phyloP scores from a whole-genome alignment of 805 yeast genomes.

The Suhomyces tanzawaensis region DNA sequence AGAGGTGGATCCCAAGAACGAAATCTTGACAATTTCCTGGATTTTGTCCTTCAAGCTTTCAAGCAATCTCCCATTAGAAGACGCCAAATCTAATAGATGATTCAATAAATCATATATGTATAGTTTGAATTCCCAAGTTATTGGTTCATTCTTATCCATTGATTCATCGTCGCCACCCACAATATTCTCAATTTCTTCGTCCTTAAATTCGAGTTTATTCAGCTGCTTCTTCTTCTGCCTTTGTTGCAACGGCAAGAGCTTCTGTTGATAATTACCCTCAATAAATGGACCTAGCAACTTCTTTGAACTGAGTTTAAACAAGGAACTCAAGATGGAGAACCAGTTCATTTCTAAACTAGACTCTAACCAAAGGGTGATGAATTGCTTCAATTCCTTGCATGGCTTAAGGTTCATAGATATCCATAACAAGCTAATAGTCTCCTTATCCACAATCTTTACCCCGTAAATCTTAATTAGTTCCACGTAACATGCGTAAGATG shows the following conservation, averaged over 20 bases:
- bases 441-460: constrained; percentile 42
- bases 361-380: constrained; percentile 62
- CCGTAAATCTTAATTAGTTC: constrained; percentile 55
- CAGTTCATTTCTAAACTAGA: constrained; percentile 49
- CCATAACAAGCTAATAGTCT: constrained; percentile 60
- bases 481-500: constrained; percentile 54
- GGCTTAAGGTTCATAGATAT: constrained; percentile 49
- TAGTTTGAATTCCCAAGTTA: constrained; percentile 55
- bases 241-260: constrained; percentile 41
- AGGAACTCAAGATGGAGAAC: constrained; percentile 54
- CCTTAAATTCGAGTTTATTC: constrained; percentile 32
- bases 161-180: constrained; percentile 31
- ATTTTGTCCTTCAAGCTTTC: constrained; percentile 44
- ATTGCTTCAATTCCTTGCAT: constrained; percentile 41
- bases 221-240: constrained; percentile 37
- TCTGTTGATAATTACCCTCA: constrained; percentile 38
- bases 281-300: constrained; percentile 41
- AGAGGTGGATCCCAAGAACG: constrained; percentile 80
- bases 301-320: constrained; percentile 46
- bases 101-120: constrained; percentile 47
- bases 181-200: constrained; percentile 41
- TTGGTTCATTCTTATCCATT: constrained; percentile 51
- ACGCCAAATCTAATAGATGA: constrained; percentile 40
- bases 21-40: constrained; percentile 68
- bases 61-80: constrained; percentile 36